Conservation (phyloP, 2,329 filamentous ascomycete species). For the Epicoccum nigrum region DNA sequence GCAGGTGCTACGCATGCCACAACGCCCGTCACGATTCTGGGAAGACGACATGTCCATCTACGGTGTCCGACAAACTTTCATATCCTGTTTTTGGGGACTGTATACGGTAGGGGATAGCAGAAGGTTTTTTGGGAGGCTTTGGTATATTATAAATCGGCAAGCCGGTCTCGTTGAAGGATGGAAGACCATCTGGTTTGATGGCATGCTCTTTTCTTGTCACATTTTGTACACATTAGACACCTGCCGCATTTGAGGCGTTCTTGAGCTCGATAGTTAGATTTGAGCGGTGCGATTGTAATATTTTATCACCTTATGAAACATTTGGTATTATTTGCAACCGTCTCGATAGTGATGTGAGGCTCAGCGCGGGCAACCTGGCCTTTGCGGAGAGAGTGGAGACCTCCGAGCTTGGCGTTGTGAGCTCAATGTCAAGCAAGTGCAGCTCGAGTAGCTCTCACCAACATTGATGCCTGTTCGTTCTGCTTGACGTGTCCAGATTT, state of each 20-base stretch:
- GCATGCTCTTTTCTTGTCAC: neutral
- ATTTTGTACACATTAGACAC: slow-evolving; percentile 43
- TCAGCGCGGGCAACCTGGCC: slow-evolving; percentile 22
- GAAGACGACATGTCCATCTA: neutral
- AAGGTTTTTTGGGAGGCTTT: neutral
- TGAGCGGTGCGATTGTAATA: slow-evolving; percentile 24
- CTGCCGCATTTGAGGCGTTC: slow-evolving; percentile 41
- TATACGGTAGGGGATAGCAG: neutral
- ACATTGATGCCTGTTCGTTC: slow-evolving; percentile 27
- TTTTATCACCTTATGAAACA: slow-evolving; percentile 8
- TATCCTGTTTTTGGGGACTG: neutral
- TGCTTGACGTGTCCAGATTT: slow-evolving; percentile 18
- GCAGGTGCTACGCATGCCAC: slow-evolving; percentile 10
- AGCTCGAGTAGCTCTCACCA: neutral
- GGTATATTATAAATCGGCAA: slow-evolving; percentile 23
- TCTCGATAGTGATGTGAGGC: neutral
- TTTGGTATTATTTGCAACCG: neutral
- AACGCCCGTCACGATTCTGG: slow-evolving; percentile 27
- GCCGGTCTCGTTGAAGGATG: slow-evolving; percentile 23
- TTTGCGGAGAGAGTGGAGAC: slow-evolving; percentile 21
- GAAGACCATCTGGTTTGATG: slow-evolving; percentile 17
- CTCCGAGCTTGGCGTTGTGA: slow-evolving; percentile 19
- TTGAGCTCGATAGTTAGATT: slow-evolving; percentile 23
- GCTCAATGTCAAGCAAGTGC: slow-evolving; percentile 13
- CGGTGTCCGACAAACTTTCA: neutral